These are phyloP conservation scores for Botrytis byssoidea DNA, from an alignment of 2,329 filamentous ascomycete species.

Conservation along the genomic window DNA sequence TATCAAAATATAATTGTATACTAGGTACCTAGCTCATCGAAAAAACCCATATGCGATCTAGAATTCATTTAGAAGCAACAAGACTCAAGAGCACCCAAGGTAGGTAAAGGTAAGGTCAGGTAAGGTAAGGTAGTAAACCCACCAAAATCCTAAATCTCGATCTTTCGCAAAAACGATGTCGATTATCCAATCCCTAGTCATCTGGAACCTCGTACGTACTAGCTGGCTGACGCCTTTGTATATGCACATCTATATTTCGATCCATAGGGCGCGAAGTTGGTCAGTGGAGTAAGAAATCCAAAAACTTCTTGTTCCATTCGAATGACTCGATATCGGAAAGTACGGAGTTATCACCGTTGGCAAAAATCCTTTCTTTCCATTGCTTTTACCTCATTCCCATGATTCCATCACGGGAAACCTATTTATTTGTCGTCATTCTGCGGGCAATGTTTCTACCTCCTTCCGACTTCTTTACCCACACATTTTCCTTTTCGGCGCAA, in stretches of 20 bases:
- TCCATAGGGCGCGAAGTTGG: not conserved
- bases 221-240: not conserved
- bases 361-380: not conserved
- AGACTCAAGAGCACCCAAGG: not conserved
- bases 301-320: not conserved
- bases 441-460: not conserved
- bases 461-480: not conserved
- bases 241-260: not conserved
- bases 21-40: not conserved
- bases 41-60: not conserved
- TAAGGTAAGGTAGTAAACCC: not conserved
- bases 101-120: not conserved
- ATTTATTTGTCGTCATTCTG: constrained; percentile 3
- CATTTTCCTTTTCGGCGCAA: not conserved
- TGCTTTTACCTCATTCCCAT: not conserved
- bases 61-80: not conserved
- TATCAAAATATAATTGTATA: not conserved
- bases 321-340: not conserved
- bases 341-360: not conserved
- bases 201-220: not conserved
- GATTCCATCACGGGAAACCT: not conserved
- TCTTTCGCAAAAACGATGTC: not conserved
- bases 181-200: not conserved
- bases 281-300: not conserved
- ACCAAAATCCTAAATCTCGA: not conserved